phyloP scores from a whole-genome alignment of 129 eudicot species.

The Calendula officinalis region DNA sequence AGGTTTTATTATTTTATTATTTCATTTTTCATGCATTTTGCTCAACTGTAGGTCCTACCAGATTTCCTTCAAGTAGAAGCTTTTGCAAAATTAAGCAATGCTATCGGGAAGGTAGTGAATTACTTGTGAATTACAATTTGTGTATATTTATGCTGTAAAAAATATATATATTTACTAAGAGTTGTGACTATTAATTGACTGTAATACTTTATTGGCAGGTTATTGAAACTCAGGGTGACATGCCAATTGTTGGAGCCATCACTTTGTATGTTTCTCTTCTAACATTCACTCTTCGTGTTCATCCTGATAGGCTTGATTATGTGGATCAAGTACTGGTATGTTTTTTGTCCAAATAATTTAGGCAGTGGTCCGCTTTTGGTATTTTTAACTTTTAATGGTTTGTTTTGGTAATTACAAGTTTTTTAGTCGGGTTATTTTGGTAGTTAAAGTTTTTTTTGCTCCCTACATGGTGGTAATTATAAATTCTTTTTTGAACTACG shows the following conservation, averaged over 20 bases:
- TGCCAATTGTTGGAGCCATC: slow-evolving; percentile 96
- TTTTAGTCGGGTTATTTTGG: no score
- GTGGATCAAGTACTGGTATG: slow-evolving; percentile 99
- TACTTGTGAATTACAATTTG: slow-evolving; percentile 3
- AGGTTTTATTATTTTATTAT: not conserved
- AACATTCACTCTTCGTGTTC: slow-evolving; percentile 93
- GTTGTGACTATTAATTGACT: not conserved
- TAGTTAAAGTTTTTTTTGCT: no score
- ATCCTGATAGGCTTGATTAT: slow-evolving; percentile 98
- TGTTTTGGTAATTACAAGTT: no score
- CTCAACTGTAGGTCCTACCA: slow-evolving; percentile 64
- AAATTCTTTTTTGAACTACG: no score
- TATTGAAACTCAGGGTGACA: slow-evolving; percentile 89
- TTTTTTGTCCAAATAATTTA: slow-evolving; percentile 24
- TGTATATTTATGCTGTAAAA: slow-evolving; percentile 7
- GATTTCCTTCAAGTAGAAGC: slow-evolving; percentile 97
- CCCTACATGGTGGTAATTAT: no score
- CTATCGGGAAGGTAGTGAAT: slow-evolving; percentile 80
- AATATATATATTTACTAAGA: not conserved
- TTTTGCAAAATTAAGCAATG: slow-evolving; percentile 87
- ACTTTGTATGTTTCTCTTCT: slow-evolving; percentile 92
- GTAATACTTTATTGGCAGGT: slow-evolving; percentile 54
- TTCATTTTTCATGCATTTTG: slow-evolving; percentile 17
- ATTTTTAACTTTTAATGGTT: no score
- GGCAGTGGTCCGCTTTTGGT: no score